Evolutionary conservation across 176 grass and related monocot genomes (phyloP), one percentile per base, ranked within the genome.

Genomic region (Oryza punctata): DNA sequence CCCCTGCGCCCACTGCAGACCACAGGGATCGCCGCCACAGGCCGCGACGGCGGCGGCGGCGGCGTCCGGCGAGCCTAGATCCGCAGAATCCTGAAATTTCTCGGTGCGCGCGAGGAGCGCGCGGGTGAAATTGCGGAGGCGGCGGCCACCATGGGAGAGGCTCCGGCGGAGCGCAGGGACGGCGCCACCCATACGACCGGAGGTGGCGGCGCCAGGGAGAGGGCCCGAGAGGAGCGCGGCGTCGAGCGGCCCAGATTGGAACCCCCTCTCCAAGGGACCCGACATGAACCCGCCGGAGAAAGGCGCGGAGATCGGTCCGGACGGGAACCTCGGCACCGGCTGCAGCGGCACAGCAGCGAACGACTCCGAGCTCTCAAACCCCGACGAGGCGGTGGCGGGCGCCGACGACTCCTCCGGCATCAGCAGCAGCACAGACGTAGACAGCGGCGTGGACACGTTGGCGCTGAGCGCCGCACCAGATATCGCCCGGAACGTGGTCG

Each of bases 401-500:
- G 88, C 49, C 8, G 75, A 33, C 57, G 77, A 74, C 4, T 89
- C 85, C 47, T 86, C 86, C 5, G 87, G 47, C 2, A 87, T 64
- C 28, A 91, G 73, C 16, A 88, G 66, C 15, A 89, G 65, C 45
- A 80, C 79, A 21, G 85, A 86, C 2, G 93, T 94, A 33, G 96
- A 99, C 72, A 99, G 96, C 88, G 89, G 91, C n/a, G 96, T 96
- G 28, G 96, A 88, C 4, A 88, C 66, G 80, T 99, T 99, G 50
- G 96, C 96, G 67, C 87, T 87, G 33, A 99, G 86, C 2, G 93
- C 85, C 0, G 96, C 93, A 3, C 96, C 93, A 0, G 85, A 94
- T 65, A 99, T 99, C 37, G 92, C 73, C 1, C 87, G 87, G 85
- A 93, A 93, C 21, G 90, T 84, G 67, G 88, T 87, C 15, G 89